Base-by-base conservation (phyloP, 2,329 filamentous ascomycete species). In the Endocalyx cinctus region DNA sequence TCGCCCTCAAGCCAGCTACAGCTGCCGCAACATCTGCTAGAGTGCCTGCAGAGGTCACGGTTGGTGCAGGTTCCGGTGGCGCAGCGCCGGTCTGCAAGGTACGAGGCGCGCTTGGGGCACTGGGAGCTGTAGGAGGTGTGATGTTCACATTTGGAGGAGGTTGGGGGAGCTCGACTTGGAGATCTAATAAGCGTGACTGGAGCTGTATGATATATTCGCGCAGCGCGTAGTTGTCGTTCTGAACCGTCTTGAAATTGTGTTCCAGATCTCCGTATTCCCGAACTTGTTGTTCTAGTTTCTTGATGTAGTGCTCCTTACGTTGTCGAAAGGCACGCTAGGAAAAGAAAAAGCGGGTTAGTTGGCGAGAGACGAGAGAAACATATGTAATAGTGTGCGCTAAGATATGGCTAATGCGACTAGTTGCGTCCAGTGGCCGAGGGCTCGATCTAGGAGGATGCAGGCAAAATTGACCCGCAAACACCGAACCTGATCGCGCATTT, bases 281-380 rank as follows among this genome's bases (percentile, higher is more conserved):
- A 32, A 96, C 87, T 58, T 97, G 87, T 56, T 92, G 84, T 63
- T 98, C 92, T 6, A 98, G 75, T 59, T 94, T 94, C 69, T 94
- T 94, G 61, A 98, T 98, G 60, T 98, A 96, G 28, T 87, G 86
- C 63, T 98, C 92, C 59, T 98, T 98, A 43, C 92, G 84, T 65
- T 97, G 89, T 26, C 92, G 86, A 64, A 98, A 98, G 26, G 92
- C 92, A 58, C 92, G 80, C 90, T 98, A 41, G 13, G 29, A 33
- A 15, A 34, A 25, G n/a, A n/a, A n/a, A n/a, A n/a, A n/a, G n/a
- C 30, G 15, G 25, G 53, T 60, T 46, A 58, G 55, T 51, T 47
- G n/a, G n/a, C n/a, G n/a, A n/a, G n/a, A n/a, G n/a, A n/a, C n/a
- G n/a, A n/a, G n/a, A n/a, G n/a, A n/a, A n/a, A n/a, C n/a, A n/a